Percentiles rank a stretch among this genome's conserved stretches.
These are phyloP conservation scores for Plasmodium billcollinsi DNA, from an alignment of 169 alveolate genomes.

Conservation along the genomic window DNA sequence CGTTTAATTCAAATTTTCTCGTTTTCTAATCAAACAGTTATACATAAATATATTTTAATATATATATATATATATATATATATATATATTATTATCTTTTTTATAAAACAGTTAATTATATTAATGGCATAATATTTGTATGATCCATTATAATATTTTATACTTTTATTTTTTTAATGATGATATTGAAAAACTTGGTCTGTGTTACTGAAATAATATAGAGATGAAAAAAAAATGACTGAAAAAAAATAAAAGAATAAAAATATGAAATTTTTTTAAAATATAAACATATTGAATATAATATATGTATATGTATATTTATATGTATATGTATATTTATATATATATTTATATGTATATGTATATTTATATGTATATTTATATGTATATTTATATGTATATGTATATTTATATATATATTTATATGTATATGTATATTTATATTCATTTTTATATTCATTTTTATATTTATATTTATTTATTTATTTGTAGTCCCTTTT, in stretches of 20 bases:
- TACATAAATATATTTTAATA: conserved; percentile 2
- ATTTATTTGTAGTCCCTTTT: neutral
- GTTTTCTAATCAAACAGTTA: conserved; percentile 26
- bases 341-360: neutral
- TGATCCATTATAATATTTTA: neutral
- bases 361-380: too few relatives aligned
- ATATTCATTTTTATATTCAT: neutral
- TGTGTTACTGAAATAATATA: conserved; percentile 75
- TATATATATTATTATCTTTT: neutral
- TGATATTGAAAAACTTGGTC: conserved; percentile 59
- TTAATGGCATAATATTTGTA: neutral
- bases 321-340: neutral
- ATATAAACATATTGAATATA: neutral
- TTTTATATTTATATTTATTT: neutral
- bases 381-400: too few relatives aligned
- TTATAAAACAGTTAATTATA: neutral
- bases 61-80: neutral
- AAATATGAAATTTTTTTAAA: neutral
- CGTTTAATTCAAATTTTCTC: conserved; percentile 25
- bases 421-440: neutral
- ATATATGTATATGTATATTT: neutral
- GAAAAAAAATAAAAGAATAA: conserved; percentile 34
- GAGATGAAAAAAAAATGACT: conserved; percentile 30
- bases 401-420: too few relatives aligned
- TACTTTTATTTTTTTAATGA: conserved; percentile 51